Percentiles rank a stretch among this genome's conserved stretches.
Conservation (phyloP, 768 basidiomycete genomes). For the Pluteus cervinus region DNA sequence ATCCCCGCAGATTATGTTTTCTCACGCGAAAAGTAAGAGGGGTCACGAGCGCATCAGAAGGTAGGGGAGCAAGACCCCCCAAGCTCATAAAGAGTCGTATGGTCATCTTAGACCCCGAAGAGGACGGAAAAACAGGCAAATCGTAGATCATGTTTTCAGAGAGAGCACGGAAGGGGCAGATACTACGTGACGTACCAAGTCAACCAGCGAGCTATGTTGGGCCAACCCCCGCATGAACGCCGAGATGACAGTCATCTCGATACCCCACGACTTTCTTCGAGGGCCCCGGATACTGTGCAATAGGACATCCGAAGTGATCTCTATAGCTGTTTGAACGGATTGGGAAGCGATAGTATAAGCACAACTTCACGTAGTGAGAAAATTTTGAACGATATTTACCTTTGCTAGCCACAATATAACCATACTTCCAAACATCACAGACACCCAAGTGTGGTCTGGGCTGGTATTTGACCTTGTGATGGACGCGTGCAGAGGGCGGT, state of each 20-base stretch:
- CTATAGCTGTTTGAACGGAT: too few relatives aligned
- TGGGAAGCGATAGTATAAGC: too few relatives aligned
- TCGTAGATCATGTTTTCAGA: too few relatives aligned
- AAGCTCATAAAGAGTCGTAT: constrained; percentile 69
- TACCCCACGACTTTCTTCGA: constrained; percentile 85
- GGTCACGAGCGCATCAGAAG: constrained; percentile 90
- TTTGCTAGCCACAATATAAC: constrained; percentile 59
- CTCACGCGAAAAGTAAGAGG: constrained; percentile 88
- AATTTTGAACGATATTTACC: constrained; percentile 43
- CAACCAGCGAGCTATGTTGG: constrained; percentile 74
- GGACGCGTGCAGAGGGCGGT: constrained; percentile 70
- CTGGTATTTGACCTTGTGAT: constrained; percentile 58
- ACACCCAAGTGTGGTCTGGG: constrained; percentile 49
- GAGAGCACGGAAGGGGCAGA: too few relatives aligned
- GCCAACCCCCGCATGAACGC: constrained; percentile 81
- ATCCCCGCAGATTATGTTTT: constrained; percentile 66
- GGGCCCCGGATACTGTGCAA: constrained; percentile 83
- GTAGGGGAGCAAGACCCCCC: constrained; percentile 76
- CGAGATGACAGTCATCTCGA: constrained; percentile 88
- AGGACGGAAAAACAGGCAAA: constrained; percentile 5
- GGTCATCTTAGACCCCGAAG: constrained; percentile 28
- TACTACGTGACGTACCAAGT: constrained; percentile 77
- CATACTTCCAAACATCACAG: constrained; percentile 72
- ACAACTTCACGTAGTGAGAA: too few relatives aligned
- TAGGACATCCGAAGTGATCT: constrained; percentile 61